These are phyloP conservation scores for Scleroderma bovista DNA, from an alignment of 768 basidiomycete species.

Conservation along the genomic window DNA sequence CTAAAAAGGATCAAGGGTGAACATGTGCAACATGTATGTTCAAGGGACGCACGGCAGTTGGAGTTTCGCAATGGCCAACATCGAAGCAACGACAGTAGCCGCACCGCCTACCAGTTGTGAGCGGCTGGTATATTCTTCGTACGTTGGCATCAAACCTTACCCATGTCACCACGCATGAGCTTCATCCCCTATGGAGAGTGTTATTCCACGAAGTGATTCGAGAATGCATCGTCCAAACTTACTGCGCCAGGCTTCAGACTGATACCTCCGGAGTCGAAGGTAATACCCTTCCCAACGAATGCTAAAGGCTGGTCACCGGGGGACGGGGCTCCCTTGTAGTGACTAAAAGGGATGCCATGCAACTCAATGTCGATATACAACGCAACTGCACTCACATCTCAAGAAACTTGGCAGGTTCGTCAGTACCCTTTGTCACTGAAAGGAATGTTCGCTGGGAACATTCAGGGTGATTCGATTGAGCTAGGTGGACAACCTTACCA, in stretches of 20 bases:
- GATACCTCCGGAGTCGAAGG: constrained; percentile 87
- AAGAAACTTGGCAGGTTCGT: constrained; percentile 81
- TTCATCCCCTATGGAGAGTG: constrained; percentile 61
- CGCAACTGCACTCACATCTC: constrained; percentile 54
- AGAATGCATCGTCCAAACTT: constrained; percentile 16
- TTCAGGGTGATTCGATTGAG: neutral
- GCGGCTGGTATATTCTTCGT: neutral
- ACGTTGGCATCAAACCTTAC: constrained; percentile 28
- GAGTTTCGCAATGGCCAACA: constrained; percentile 76
- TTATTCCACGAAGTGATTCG: neutral
- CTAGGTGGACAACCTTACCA: constrained; percentile 43
- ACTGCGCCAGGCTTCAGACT: constrained; percentile 74
- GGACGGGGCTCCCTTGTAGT: constrained; percentile 71
- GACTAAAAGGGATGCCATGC: constrained; percentile 35
- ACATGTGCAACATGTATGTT: neutral
- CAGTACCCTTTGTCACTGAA: constrained; percentile 76
- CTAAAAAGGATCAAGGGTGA: constrained; percentile 27
- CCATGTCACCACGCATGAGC: constrained; percentile 85
- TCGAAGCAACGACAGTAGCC: constrained; percentile 67
- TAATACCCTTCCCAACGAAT: constrained; percentile 85
- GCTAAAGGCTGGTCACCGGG: constrained; percentile 57
- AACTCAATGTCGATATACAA: neutral
- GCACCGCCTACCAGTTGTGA: constrained; percentile 52
- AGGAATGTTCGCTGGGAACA: constrained; percentile 66
- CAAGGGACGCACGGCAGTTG: constrained; percentile 60